phyloP scores from a whole-genome alignment of 2,329 filamentous ascomycete genomes.

The Paraphoma sp. region DNA sequence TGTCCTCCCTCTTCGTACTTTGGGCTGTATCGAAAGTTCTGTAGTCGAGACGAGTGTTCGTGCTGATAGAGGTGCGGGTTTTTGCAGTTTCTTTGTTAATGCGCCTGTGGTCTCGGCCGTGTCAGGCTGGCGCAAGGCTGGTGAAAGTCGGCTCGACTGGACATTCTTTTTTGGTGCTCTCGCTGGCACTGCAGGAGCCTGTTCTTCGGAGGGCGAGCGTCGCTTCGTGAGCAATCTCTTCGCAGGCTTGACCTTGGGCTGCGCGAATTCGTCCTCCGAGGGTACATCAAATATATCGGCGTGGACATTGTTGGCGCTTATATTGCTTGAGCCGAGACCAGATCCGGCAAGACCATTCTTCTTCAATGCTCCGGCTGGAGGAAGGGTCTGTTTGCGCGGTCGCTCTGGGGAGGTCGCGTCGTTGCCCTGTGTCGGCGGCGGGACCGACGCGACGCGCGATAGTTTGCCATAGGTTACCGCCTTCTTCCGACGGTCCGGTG shows the following conservation, averaged over 20 bases:
- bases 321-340: constrained; percentile 2
- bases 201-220: constrained; percentile 9
- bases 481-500: constrained; percentile 46
- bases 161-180: constrained; percentile 1
- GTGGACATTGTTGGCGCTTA: constrained; percentile 12
- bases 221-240: constrained; percentile 23
- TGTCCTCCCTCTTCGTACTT: constrained; percentile 14
- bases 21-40: neutral
- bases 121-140: constrained; percentile 17
- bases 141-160: constrained; percentile 6
- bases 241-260: constrained; percentile 10
- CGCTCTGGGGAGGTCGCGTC: constrained; percentile 44
- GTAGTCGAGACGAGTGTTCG: neutral
- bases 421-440: constrained; percentile 21
- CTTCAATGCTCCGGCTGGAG: constrained; percentile 13
- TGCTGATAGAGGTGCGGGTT: constrained; percentile 3
- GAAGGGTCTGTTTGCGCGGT: constrained; percentile 30
- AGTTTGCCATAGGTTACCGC: constrained; percentile 49
- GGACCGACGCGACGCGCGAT: constrained; percentile 28
- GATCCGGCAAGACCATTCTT: constrained; percentile 6
- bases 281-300: constrained; percentile 53
- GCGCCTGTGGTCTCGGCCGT: constrained; percentile 4
- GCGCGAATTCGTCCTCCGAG: constrained; percentile 39
- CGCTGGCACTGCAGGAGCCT: constrained; percentile 12
- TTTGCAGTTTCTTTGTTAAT: constrained; percentile 8